These are phyloP conservation scores for Pythium angustatum DNA, from an alignment of 352 stramenopile species.

Conservation along the genomic window DNA sequence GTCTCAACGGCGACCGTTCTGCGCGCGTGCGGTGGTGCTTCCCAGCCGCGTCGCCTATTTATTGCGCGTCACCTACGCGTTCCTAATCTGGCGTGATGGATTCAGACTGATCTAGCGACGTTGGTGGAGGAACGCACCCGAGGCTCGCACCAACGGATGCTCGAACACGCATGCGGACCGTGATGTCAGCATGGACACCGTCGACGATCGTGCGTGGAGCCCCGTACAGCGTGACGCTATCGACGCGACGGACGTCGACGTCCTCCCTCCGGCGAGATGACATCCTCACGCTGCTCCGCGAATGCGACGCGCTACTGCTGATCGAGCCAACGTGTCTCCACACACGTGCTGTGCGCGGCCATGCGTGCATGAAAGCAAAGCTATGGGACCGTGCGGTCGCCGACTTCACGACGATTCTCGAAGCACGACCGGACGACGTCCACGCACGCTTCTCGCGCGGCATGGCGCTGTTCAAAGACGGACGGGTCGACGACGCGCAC, in stretches of 20 bases:
- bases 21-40: background rate
- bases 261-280: conserved; percentile 39
- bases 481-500: conserved; percentile 53
- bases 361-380: conserved; percentile 76
- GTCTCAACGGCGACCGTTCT: background rate
- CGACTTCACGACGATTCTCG: conserved; percentile 62
- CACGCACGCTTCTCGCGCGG: conserved; percentile 68
- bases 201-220: background rate
- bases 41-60: background rate
- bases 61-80: background rate
- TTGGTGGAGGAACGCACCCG: background rate
- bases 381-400: conserved; percentile 49
- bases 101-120: background rate
- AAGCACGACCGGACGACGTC: conserved; percentile 51
- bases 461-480: conserved; percentile 69
- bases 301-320: conserved; percentile 51
- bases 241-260: conserved; percentile 23
- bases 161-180: background rate
- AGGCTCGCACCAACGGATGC: background rate
- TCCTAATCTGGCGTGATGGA: background rate
- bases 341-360: conserved; percentile 56
- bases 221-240: background rate
- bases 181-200: background rate
- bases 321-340: conserved; percentile 54
- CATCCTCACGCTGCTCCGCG: conserved; percentile 53